Evolutionary conservation across 257 asterid genomes (phyloP).

Genomic region (Solanum lignicaule): DNA sequence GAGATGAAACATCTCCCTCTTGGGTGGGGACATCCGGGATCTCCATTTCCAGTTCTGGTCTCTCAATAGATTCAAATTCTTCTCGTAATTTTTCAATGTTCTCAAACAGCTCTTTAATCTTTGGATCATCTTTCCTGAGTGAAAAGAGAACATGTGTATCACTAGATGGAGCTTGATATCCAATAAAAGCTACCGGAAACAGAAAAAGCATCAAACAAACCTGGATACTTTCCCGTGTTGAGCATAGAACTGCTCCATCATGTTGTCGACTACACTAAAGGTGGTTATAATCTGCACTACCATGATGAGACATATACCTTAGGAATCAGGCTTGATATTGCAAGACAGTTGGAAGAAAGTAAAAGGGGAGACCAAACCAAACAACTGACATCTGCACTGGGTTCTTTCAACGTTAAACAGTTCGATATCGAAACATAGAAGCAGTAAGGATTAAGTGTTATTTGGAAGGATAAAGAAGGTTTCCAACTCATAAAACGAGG

Average conservation of each 20-base stretch:
- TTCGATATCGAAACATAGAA: neutral
- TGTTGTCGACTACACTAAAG: slow-evolving; percentile 85
- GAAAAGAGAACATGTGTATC: slow-evolving; percentile 1
- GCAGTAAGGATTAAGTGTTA: neutral
- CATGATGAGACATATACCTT: neutral
- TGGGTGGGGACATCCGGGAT: slow-evolving; percentile 28
- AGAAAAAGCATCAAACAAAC: slow-evolving; percentile 19
- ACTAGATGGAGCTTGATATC: neutral
- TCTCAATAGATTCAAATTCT: slow-evolving; percentile 72
- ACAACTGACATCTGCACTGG: neutral
- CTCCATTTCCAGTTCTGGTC: slow-evolving; percentile 88
- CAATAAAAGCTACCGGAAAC: neutral
- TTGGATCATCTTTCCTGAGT: slow-evolving; percentile 68
- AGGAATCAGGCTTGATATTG: neutral
- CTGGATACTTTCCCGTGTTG: slow-evolving; percentile 56
- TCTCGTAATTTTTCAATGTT: slow-evolving; percentile 57
- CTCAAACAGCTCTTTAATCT: slow-evolving; percentile 63
- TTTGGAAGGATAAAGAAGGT: neutral
- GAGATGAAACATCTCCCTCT: slow-evolving; percentile 23
- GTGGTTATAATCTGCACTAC: slow-evolving; percentile 65
- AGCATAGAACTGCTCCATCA: slow-evolving; percentile 79
- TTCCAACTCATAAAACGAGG: neutral
- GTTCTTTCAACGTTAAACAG: neutral
- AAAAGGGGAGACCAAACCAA: neutral
- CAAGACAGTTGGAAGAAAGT: neutral